Evolutionary conservation across 1,139 yeast species (phyloP), one percentile per base, ranked within the genome.

Genomic region (Tardiomyces digboiensis): DNA sequence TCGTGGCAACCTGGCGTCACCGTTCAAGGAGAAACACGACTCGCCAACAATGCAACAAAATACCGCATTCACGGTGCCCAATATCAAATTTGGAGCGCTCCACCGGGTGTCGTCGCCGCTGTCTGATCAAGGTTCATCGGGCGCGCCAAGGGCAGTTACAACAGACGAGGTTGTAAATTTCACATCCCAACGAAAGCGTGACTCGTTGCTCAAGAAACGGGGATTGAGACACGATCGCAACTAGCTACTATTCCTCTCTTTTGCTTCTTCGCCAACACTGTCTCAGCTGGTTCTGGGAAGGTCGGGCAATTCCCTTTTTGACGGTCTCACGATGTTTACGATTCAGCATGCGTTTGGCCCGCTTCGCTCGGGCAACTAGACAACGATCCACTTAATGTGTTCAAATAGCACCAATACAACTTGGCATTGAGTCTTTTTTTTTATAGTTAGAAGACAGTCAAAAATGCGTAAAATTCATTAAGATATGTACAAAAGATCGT

Each of bases 201-300:
- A 52, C 46, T 26, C 55, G 43, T 26, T 55, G 38, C n/a, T 26
- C 21, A 20, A 29, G 19, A 40, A 40, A 39, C 18, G 40, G 4
- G 40, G 40, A 21, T n/a, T 38, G 33, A 18, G 16, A 13, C 3
- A 37, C 6, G 22, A 37, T n/a, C 14, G 13, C 37, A 33, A 33
- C 19, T 33, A 20, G 13, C 19, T 20, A 7, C 19, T 14, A 3
- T 23, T 36, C 5, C 12, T 22, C 33, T 26, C 3, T 19, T n/a
- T 16, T 12, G 21, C 19, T 5, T 5, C n/a, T n/a, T n/a, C n/a
- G n/a, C n/a, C n/a, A n/a, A n/a, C n/a, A n/a, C n/a, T 36, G 14
- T 36, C n/a, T 18, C 19, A 16, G 38, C 38, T 18, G 21, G 38
- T 23, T 10, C 21, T 13, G 12, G 21, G 7, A 16, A 33, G 19